phyloP scores from a whole-genome alignment of 208 protist genomes.

The Acanthamoeba lenticulata region DNA sequence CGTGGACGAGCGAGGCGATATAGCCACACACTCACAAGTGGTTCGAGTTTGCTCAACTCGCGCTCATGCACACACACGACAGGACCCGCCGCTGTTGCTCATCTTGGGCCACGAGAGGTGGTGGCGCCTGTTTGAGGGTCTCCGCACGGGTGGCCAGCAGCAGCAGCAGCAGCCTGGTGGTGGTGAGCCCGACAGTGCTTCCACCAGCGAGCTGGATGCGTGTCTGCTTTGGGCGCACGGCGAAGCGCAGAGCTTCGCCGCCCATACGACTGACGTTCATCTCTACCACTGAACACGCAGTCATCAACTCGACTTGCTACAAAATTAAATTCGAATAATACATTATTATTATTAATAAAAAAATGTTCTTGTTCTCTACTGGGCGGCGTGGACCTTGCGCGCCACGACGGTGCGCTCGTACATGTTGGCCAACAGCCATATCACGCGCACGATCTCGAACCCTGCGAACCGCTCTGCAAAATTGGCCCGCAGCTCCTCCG shows the following conservation, averaged over 20 bases:
- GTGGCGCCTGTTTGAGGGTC: conserved; percentile 32
- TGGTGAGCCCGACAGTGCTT: too few relatives aligned
- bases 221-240: conserved; percentile 6
- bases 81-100: conserved; percentile 54
- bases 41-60: not conserved
- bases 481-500: not conserved
- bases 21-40: too few relatives aligned
- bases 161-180: not conserved
- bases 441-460: not conserved
- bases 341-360: not conserved
- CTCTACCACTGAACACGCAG: not conserved
- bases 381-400: too few relatives aligned
- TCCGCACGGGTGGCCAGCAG: not conserved
- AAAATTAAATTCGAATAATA: not conserved
- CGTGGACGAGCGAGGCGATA: too few relatives aligned
- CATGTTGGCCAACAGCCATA: not conserved
- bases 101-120: conserved; percentile 40
- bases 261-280: not conserved
- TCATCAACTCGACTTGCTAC: too few relatives aligned
- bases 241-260: conserved; percentile 10
- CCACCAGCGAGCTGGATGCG: not conserved
- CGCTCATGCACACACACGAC: not conserved
- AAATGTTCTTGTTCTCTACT: too few relatives aligned
- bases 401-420: not conserved
- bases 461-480: not conserved